Evolutionary conservation across 306 rosid genomes (phyloP).

Genomic region (Glycyrrhiza uralensis): DNA sequence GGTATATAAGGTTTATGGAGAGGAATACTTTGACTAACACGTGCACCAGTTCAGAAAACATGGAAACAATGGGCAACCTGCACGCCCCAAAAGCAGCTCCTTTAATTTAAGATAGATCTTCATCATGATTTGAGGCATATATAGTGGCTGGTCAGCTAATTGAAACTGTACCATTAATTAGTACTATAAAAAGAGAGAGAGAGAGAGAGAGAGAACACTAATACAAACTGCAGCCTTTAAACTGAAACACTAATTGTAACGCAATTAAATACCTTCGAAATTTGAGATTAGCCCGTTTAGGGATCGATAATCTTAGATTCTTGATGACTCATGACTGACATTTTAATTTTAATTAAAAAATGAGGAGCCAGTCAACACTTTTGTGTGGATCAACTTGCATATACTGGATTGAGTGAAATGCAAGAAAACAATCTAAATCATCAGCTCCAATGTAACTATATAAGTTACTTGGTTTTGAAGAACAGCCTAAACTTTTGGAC

Average conservation of each 20-base stretch:
- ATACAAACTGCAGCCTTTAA: too few relatives aligned
- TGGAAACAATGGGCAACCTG: too few relatives aligned
- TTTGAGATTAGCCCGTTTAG: background rate
- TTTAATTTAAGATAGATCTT: background rate
- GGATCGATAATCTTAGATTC: too few relatives aligned
- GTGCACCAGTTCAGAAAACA: too few relatives aligned
- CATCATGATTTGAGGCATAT: background rate
- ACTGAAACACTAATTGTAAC: background rate
- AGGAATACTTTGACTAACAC: too few relatives aligned
- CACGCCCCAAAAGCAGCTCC: too few relatives aligned
- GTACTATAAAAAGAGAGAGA: too few relatives aligned
- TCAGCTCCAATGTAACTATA: background rate
- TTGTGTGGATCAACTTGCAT: background rate
- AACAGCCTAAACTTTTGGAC: background rate
- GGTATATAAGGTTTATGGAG: too few relatives aligned
- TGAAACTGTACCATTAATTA: background rate
- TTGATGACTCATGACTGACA: background rate
- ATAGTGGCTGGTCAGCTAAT: background rate
- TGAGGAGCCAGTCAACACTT: background rate
- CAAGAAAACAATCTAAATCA: conserved; percentile 10
- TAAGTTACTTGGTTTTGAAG: background rate
- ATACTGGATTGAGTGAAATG: conserved; percentile 11
- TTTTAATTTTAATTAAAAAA: background rate
- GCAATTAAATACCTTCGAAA: background rate
- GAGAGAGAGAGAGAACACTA: background rate